These are phyloP conservation scores for Heterococcus sp. DNA, from an alignment of 108 stramenopile species.

Conservation along the genomic window DNA sequence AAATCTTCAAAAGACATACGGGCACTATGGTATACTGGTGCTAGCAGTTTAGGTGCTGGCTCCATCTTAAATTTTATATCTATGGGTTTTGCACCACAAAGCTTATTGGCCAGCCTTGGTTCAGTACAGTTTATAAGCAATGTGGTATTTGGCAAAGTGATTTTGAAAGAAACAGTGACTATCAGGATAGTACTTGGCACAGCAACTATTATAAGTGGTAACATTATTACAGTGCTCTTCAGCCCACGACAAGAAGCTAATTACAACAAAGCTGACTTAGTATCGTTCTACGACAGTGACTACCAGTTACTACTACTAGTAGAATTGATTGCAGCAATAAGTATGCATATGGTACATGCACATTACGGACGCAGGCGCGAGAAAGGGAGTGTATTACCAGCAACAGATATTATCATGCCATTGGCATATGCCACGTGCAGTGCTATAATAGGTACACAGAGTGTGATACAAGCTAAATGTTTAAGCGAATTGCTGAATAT, in stretches of 20 bases:
- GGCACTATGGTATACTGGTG: slow-evolving; percentile 57
- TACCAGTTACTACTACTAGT: not conserved
- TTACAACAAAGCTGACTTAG: not conserved
- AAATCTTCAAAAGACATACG: not conserved
- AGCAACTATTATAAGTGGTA: slow-evolving; percentile 60
- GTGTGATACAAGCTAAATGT: slow-evolving; percentile 66
- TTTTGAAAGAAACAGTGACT: slow-evolving; percentile 43
- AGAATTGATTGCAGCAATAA: not conserved
- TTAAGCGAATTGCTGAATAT: slow-evolving; percentile 56
- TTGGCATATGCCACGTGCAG: slow-evolving; percentile 62
- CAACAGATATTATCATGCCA: slow-evolving; percentile 55
- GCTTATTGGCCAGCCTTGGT: slow-evolving; percentile 67
- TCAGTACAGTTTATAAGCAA: slow-evolving; percentile 73
- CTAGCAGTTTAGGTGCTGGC: slow-evolving; percentile 60
- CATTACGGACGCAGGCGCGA: not conserved
- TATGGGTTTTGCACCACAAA: slow-evolving; percentile 68
- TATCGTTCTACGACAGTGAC: not conserved
- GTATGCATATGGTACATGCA: not conserved
- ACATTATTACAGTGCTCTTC: slow-evolving; percentile 53
- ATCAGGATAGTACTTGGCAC: slow-evolving; percentile 63
- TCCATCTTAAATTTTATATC: slow-evolving; percentile 68
- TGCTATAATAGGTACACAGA: slow-evolving; percentile 67
- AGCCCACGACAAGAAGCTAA: not conserved
- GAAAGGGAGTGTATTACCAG: not conserved
- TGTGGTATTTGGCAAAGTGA: slow-evolving; percentile 64